These are phyloP conservation scores for Aspergillus incahuasiensis DNA, from an alignment of 495 filamentous ascomycete species.

Conservation along the genomic window DNA sequence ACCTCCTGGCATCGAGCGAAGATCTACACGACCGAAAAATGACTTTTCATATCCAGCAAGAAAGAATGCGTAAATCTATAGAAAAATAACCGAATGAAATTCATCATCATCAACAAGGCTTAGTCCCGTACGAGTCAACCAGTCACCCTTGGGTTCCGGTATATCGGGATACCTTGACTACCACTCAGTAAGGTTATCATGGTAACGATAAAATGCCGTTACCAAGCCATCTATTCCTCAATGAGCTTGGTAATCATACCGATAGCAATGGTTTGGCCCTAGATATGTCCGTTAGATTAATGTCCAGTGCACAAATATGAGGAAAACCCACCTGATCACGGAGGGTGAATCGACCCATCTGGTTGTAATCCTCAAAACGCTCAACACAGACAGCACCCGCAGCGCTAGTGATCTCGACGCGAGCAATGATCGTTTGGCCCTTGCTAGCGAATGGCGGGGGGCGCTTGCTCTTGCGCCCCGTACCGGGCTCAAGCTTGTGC, in stretches of 20 bases:
- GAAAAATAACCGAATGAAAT: constrained; percentile 20
- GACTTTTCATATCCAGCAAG: constrained; percentile 22
- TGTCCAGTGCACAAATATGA: neutral
- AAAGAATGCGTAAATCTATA: constrained; percentile 22
- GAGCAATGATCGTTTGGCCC: constrained; percentile 89
- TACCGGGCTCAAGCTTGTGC: constrained; percentile 95
- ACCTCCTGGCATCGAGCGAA: neutral
- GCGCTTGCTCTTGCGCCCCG: constrained; percentile 86
- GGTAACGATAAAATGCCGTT: neutral
- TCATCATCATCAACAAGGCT: constrained; percentile 40
- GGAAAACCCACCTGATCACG: constrained; percentile 71
- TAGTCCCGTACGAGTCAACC: neutral
- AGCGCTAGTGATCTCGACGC: constrained; percentile 78
- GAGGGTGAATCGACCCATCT: constrained; percentile 91
- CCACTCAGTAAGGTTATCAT: neutral
- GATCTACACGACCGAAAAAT: neutral
- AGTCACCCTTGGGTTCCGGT: neutral
- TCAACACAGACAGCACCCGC: constrained; percentile 89
- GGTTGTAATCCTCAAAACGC: constrained; percentile 86
- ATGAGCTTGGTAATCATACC: constrained; percentile 91
- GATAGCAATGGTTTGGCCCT: constrained; percentile 96
- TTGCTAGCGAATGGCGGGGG: constrained; percentile 88
- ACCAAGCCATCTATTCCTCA: constrained; percentile 21
- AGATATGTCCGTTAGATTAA: constrained; percentile 11
- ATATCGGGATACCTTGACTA: constrained; percentile 8